Base-by-base conservation (phyloP, 108 stramenopile species). In the Nitzschia sp. region DNA sequence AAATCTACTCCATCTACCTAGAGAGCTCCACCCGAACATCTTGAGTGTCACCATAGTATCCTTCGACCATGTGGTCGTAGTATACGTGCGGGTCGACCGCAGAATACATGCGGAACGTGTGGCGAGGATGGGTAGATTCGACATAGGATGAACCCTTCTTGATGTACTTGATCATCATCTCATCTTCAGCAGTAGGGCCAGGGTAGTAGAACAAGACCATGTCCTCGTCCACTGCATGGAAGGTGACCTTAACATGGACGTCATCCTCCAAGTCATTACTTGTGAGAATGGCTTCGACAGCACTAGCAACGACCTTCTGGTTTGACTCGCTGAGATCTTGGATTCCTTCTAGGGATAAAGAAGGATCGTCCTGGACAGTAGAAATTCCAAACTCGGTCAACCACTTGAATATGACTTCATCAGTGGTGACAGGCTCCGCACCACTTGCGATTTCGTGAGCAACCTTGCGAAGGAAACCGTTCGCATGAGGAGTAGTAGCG, bases 171-270 rank as follows among this genome's bases (percentile, higher is more conserved):
- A 82, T 58, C 76, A 66, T 53, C 34, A 76, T 64, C 41, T 82
- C 61, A 7, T 77, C 76, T 11, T 66, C 67, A 69, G 72, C 76
- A 1, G 61, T 62, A 8, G 61, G 61, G 22, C 61, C 61, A 44
- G 61, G 61, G 41, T 73, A 55, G 71, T 67, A 82, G 57, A 75
- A 80, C 15, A 88, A 37, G 29, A 70, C 64, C 63, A 71, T 71
- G 25, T 77, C 65, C n/a, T 73, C 65, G n/a, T 78, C 72, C 10
- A 71, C 57, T 14, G 71, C 80, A 21, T 80, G 70, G 37, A 84
- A 77, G 38, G 80, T 46, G 51, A 83, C 80, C 69, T 78, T 75
- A 51, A 88, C 80, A 41, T 80, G 77, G 17, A 81, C 74, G 22
- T 81, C 82, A 38, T 75, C 78, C 38, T 72, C 53, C 37, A 80